Evolutionary conservation across 2,329 filamentous ascomycete genomes (phyloP).

Genomic region (Alternaria novae-zelandiae): DNA sequence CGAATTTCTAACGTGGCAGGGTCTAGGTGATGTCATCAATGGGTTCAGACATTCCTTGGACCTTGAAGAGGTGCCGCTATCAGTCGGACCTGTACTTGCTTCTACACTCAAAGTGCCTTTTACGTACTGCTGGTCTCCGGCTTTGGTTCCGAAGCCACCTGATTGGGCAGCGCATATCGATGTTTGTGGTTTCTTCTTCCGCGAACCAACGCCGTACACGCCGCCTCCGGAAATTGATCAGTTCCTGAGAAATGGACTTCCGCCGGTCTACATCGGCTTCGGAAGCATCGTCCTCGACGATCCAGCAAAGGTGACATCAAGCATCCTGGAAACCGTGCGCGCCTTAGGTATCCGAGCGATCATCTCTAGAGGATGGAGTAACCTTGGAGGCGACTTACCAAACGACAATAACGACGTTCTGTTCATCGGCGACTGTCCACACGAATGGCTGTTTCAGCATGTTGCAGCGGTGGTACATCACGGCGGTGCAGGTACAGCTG

Average conservation of each 20-base stretch:
- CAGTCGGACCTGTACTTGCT: constrained; percentile 44
- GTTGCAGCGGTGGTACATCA: constrained; percentile 84
- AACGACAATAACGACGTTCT: constrained; percentile 48
- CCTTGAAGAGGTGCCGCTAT: constrained; percentile 45
- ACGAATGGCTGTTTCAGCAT: constrained; percentile 84
- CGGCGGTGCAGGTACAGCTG: constrained; percentile 85
- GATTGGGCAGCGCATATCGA: constrained; percentile 24
- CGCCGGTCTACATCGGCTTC: constrained; percentile 64
- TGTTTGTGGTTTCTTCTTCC: constrained; percentile 57
- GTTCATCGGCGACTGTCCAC: constrained; percentile 73
- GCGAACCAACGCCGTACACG: constrained; percentile 45
- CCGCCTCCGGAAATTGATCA: constrained; percentile 48
- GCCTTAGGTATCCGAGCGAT: constrained; percentile 64
- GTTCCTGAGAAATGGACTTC: constrained; percentile 58
- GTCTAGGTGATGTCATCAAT: constrained; percentile 57
- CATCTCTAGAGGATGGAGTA: constrained; percentile 12
- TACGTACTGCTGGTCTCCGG: constrained; percentile 57
- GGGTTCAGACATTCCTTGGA: constrained; percentile 48
- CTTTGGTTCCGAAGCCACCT: constrained; percentile 26
- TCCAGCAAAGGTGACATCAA: constrained; percentile 52
- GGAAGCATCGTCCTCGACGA: constrained; percentile 64
- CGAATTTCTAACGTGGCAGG: constrained; percentile 59
- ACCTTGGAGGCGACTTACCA: constrained; percentile 15
- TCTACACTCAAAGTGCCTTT: constrained; percentile 49
- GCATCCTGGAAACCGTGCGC: constrained; percentile 59